Base-by-base conservation (phyloP, 2,329 filamentous ascomycete genomes). In the Cordyceps farinosa region DNA sequence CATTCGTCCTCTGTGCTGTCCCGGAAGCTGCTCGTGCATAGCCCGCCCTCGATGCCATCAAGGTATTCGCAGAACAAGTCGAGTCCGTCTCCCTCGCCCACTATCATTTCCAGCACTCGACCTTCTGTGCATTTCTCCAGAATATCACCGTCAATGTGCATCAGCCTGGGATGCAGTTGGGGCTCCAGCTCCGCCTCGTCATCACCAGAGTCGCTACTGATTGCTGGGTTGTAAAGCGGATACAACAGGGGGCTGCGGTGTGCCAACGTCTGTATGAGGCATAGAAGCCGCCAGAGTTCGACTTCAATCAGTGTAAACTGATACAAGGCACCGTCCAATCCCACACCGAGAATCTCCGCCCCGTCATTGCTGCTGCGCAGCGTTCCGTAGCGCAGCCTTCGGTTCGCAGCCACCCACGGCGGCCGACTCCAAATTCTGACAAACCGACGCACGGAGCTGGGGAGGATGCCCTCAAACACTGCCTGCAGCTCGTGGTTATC, bases 261-360 rank as follows among this genome's bases (percentile, higher is more conserved):
- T 34, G 85, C 86, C 54, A 96, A 72, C 64, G 89, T 88, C 70
- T 96, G 88, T 1, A 97, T 72, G 66, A 94, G 86, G 63, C 83
- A 82, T 5, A 98, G 79, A 4, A 96, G 79, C 7, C 82, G 81
- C 85, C 89, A 90, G 8, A 88, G 82, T 2, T 83, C 75, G 22
- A 82, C 70, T 10, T 81, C 78, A 0, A 98, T 76, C 15, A 93
- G 76, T 1, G 84, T 84, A 68, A 97, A 89, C 62, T 89, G 84
- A 66, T 85, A 85, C 30, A 93, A 70, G 0, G 87, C 86, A 1
- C 91, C 91, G 69, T 91, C 86, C 40, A 92, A 81, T 7, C 84
- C 84, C 7, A 88, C 79, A 1, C 90, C 91, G 40, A 93, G 72
- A 63, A 87, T 76, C 65, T 87, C 84, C 5, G 78, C 75, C 7